phyloP scores from a whole-genome alignment of 169 alveolate genomes.

The Perkinsus marinus region DNA sequence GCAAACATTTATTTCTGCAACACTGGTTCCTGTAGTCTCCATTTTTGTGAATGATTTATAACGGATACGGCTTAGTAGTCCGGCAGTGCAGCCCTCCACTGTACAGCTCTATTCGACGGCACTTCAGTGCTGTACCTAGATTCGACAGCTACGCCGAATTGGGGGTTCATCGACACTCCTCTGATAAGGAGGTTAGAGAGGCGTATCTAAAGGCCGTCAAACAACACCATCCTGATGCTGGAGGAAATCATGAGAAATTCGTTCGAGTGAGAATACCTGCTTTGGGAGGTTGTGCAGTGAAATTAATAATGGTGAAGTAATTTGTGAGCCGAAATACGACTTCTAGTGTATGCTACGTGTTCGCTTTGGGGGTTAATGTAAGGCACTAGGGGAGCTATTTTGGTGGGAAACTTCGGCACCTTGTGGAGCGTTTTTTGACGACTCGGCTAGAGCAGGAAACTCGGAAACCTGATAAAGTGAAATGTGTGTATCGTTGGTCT shows the following conservation, averaged over 20 bases:
- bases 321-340: too few relatives aligned
- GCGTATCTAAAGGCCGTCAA: not conserved
- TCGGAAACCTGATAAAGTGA: too few relatives aligned
- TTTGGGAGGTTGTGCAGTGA: too few relatives aligned
- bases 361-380: too few relatives aligned
- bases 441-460: too few relatives aligned
- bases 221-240: not conserved
- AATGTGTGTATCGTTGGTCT: too few relatives aligned
- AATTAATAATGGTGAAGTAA: too few relatives aligned
- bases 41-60: not conserved
- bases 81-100: not conserved
- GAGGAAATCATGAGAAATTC: not conserved
- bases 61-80: not conserved
- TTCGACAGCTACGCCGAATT: not conserved
- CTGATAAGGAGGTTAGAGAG: not conserved
- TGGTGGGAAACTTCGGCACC: too few relatives aligned
- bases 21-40: not conserved
- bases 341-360: too few relatives aligned
- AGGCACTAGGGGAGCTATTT: too few relatives aligned
- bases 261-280: not conserved
- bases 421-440: too few relatives aligned
- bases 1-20: too few relatives aligned
- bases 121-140: not conserved
- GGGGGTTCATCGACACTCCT: not conserved
- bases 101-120: not conserved